Evolutionary conservation across 176 grass and related monocot species (phyloP).

Genomic region (Metroxylon sagu): DNA sequence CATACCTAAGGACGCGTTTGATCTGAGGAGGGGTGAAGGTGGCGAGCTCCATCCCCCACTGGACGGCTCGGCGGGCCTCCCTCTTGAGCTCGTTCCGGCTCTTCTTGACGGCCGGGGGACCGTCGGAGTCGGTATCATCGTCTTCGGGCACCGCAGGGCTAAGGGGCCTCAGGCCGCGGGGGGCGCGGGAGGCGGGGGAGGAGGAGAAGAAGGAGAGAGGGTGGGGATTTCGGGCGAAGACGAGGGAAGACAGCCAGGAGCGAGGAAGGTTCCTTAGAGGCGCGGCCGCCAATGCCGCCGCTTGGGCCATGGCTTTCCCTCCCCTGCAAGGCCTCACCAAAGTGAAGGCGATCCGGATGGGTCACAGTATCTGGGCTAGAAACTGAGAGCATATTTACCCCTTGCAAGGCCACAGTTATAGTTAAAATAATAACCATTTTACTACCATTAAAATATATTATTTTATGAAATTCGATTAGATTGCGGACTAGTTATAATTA

Average conservation of each 20-base stretch:
- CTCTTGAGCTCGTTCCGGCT: slow-evolving; percentile 81
- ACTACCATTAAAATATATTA: too few relatives aligned
- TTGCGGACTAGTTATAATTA: too few relatives aligned
- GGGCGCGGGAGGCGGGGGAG: neutral
- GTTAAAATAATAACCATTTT: too few relatives aligned
- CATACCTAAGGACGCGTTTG: slow-evolving; percentile 63
- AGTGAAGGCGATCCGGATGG: too few relatives aligned
- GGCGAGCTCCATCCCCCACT: slow-evolving; percentile 82
- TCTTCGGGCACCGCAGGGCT: slow-evolving; percentile 11
- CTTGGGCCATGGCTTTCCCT: slow-evolving; percentile 14
- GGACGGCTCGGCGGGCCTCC: slow-evolving; percentile 63
- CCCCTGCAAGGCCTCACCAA: too few relatives aligned
- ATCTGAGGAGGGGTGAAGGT: slow-evolving; percentile 64
- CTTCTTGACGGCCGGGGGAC: slow-evolving; percentile 20
- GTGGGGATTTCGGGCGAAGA: slow-evolving; percentile 22
- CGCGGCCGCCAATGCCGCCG: slow-evolving; percentile 15
- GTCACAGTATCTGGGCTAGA: too few relatives aligned
- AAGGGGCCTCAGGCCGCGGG: slow-evolving; percentile 32
- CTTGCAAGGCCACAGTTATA: too few relatives aligned
- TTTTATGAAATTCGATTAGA: too few relatives aligned
- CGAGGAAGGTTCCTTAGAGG: slow-evolving; percentile 21
- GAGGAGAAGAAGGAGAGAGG: slow-evolving; percentile 26
- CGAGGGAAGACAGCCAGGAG: slow-evolving; percentile 5
- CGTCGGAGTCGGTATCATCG: slow-evolving; percentile 20
- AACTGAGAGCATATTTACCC: too few relatives aligned